Evolutionary conservation across 2,329 filamentous ascomycete genomes (phyloP), one percentile per base, ranked within the genome.

Genomic region (Pseudocercospora vitis): DNA sequence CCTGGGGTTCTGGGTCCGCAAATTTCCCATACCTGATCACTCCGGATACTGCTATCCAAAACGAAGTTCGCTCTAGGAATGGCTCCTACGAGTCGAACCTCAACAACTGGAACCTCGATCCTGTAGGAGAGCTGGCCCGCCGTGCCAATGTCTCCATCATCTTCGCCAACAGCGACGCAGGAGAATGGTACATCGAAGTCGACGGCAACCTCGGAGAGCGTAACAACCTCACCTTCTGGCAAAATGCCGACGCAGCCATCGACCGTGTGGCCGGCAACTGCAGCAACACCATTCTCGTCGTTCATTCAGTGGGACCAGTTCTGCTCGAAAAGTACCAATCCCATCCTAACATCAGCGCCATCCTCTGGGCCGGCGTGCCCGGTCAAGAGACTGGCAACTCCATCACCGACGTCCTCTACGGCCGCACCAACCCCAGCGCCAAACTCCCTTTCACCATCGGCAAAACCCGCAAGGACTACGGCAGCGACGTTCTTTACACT

Each of bases 201-300:
- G 67, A 66, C 8, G 53, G 68, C 23, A 73, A 75, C 48, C 65
- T 67, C 2, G 78, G 76, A 16, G 78, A 81, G 52, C 70, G 77
- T 28, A 76, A 73, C 53, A 72, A 78, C 58, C 68, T 79, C 12
- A 71, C 77, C 35, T 72, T 74, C 14, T 78, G 76, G 76, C 51
- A 58, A 31, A 52, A 51, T 7, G 61, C 57, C 11, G 63, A 65
- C 23, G 57, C 46, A 3, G 55, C 96, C 49, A 86, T 96, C 72
- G 81, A 87, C 72, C 89, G 62, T 44, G 61, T 69, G 19, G 65
- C 65, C 2, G 75, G 73, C 16, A 62, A 62, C 28, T 68, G 65
- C 60, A 58, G 47, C 54, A 67, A 68, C 62, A 67, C 64, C 9
- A 63, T 67, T 42, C 62, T 67, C n/a, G 56, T 66, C 5, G 62